Evolutionary conservation across 129 eudicot species (phyloP).

Genomic region (Rutidosis leptorrhynchoides): DNA sequence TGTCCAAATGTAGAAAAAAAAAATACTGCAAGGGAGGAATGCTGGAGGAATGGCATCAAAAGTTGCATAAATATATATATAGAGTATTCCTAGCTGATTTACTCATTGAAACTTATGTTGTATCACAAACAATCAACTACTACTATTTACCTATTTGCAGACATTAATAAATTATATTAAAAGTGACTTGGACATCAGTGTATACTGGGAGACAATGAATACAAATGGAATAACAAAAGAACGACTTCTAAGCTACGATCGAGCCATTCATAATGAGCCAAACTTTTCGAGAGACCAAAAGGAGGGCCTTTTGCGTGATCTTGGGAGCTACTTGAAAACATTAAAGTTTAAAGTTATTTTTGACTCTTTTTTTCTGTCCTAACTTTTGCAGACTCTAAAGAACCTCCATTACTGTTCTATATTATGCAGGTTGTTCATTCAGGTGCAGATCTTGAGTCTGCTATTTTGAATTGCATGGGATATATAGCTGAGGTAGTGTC

Average conservation of each 20-base stretch:
- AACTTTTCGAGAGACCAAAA: conserved; percentile 75
- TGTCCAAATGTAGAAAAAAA: conserved; percentile 58
- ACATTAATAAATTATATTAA: conserved; percentile 91
- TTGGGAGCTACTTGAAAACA: conserved; percentile 88
- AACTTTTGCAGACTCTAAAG: conserved; percentile 8
- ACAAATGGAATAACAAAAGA: conserved; percentile 95
- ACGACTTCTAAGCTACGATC: conserved; percentile 97
- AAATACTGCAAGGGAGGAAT: conserved; percentile 92
- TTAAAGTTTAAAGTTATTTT: conserved; percentile 67
- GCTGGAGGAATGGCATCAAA: conserved; percentile 99
- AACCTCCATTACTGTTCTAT: conserved; percentile 8
- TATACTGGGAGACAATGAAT: conserved; percentile 89
- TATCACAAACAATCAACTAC: no score
- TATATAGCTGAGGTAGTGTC: conserved; percentile 70
- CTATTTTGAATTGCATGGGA: conserved; percentile 87
- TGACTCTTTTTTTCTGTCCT: not conserved
- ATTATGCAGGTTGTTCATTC: conserved; percentile 95
- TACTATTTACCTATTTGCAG: conserved; percentile 36
- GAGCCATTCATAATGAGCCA: conserved; percentile 88
- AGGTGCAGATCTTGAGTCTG: conserved; percentile 98
- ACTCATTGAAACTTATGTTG: no score
- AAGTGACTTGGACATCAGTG: conserved; percentile 73
- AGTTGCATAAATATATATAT: conserved; percentile 92
- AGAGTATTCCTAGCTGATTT: no score
- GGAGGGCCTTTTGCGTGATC: conserved; percentile 96